phyloP scores from a whole-genome alignment of 2,329 filamentous ascomycete species.

The Penicillium sp. region DNA sequence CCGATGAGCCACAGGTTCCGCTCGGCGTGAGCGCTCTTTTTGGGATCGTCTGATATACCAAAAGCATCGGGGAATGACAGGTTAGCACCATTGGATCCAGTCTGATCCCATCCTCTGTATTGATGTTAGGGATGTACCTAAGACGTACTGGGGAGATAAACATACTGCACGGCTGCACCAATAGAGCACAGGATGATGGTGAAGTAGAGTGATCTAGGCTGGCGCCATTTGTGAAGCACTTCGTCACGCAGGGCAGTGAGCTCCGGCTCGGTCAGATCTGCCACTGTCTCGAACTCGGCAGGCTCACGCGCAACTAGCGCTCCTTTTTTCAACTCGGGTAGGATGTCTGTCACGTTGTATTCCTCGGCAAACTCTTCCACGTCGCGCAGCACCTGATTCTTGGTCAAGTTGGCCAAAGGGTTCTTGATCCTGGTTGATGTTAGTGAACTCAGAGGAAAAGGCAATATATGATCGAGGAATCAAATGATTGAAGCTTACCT shows the following conservation, averaged over 20 bases:
- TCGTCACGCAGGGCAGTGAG: slow-evolving; percentile 47
- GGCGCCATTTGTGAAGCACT: slow-evolving; percentile 51
- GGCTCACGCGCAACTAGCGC: slow-evolving; percentile 53
- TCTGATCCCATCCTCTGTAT: slow-evolving; percentile 35
- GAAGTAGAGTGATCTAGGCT: slow-evolving; percentile 50
- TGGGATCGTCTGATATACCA: slow-evolving; percentile 38
- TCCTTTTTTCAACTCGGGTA: slow-evolving; percentile 48
- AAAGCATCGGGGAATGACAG: slow-evolving; percentile 51
- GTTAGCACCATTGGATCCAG: slow-evolving; percentile 47
- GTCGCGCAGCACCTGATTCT: slow-evolving; percentile 40
- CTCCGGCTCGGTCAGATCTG: slow-evolving; percentile 46
- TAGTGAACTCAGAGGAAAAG: not conserved
- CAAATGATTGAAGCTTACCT: slow-evolving; percentile 17
- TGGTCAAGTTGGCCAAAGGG: slow-evolving; percentile 45
- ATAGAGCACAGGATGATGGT: slow-evolving; percentile 55
- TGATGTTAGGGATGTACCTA: not conserved
- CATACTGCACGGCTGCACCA: slow-evolving; percentile 53
- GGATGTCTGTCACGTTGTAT: slow-evolving; percentile 42
- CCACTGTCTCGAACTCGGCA: slow-evolving; percentile 45
- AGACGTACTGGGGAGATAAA: not conserved
- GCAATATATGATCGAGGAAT: not conserved
- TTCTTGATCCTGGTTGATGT: slow-evolving; percentile 45
- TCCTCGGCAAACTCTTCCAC: slow-evolving; percentile 47
- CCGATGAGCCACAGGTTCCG: slow-evolving; percentile 63
- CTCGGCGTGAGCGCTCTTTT: slow-evolving; percentile 34